Evolutionary conservation across 805 yeast species (phyloP), one percentile per base, ranked within the genome.

Genomic region (Cyberlindnera mississippiensis): DNA sequence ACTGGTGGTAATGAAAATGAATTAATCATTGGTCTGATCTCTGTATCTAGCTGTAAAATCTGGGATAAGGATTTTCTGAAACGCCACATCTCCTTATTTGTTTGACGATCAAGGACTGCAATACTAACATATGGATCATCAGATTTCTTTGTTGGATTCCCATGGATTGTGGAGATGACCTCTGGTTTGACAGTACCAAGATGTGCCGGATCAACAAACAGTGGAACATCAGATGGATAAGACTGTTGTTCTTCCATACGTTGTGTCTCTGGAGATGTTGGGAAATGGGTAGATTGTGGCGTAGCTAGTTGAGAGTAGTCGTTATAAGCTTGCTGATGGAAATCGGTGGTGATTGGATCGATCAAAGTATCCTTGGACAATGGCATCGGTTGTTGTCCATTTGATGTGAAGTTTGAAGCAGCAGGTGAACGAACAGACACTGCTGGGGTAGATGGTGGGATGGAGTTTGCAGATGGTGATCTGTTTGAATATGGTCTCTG

Each of bases 71-170:
- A 61, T 55, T 88, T 88, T 32, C 78, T 68, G 40, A 87, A 78
- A 51, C 80, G 72, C 83, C 95, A 90, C 68, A 85, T 74, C 52
- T 81, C 87, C 46, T 79, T 79, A 30, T 69, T 67, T 2, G 80
- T 63, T 18, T 71, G 78, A 27, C 80, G 72, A 50, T 85, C 91
- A 35, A 73, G 65, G 4, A 85, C 78, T 14, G 82, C 72, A 40
- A 90, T 71, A 1, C 84, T 69, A 17, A 85, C 70, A 22, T 64
- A 63, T 14, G 84, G 80, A 32, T 82, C 88, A 30, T 78, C 84
- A 1, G 67, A 51, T 48, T 71, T 71, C 30, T 69, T 72, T 9
- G 62, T 49, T 30, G 61, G 68, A n/a, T 60, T 57, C 4, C 65
- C 63, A 14, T 52, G 62, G 15, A 78, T 60, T 0, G 82, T 76